Evolutionary conservation across 2,329 filamentous ascomycete species (phyloP), one percentile per base, ranked within the genome.

Genomic region (Tolypocladium tropicale): DNA sequence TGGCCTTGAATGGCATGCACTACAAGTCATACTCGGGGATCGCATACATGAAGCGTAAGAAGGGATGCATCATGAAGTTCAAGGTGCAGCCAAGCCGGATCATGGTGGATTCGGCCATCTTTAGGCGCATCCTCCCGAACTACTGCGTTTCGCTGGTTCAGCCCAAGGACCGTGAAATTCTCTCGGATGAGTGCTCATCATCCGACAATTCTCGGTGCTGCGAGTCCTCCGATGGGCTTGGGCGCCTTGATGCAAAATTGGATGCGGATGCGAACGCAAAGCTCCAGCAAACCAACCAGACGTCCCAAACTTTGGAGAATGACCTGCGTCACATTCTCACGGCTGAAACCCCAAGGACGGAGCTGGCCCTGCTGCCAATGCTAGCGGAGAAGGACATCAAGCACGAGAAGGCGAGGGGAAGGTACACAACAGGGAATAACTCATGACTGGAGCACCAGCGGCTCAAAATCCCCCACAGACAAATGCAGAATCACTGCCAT

Each of bases 51-150:
- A 95, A 93, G 75, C 86, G 88, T 69, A 90, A 90, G 75, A 86
- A 86, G 64, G 75, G 60, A 5, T 52, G 56, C 23, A 78, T 57
- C 16, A 74, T 88, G 67, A 93, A 90, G 68, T 86, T 95, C 70
- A 90, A 90, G 65, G 86, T 95, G 68, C 90, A 91, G 60, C 89
- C 91, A 59, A 88, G 90, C 21, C 85, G 92, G 33, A 80, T 95
- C 60, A 96, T 96, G 90, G 78, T 96, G 28, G 92, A 96, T 65
- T 84, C 90, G 0, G 84, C 84, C 4, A 89, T 88, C 46, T 91
- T 95, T 72, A 83, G 90, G 10, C 83, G 89, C 36, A 89, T 93
- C 68, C 89, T 94, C 62, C 89, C 91, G 1, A 95, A 95, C 67
- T 95, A 95, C 62, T 82, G 81, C 0, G 82, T 93, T 63, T 89